Percentiles rank a stretch among this genome's conserved stretches.
These are phyloP conservation scores for Cryptomeria japonica DNA, from an alignment of 75 land plant genomes.

Conservation along the genomic window DNA sequence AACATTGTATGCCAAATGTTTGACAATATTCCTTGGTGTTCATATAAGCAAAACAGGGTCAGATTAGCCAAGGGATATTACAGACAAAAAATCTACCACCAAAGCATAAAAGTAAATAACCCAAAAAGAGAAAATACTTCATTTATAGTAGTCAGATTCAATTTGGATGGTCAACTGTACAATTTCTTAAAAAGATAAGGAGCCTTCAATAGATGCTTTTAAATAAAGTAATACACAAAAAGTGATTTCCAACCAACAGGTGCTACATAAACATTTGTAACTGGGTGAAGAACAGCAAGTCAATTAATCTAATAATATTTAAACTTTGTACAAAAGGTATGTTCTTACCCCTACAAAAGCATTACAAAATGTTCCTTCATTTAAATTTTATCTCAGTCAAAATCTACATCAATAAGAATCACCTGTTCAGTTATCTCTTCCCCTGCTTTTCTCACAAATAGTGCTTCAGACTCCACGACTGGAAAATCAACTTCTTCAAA, in stretches of 20 bases:
- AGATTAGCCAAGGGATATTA: too few species aligned
- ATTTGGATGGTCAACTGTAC: background rate
- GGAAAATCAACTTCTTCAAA: constrained; percentile 98
- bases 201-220: background rate
- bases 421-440: constrained; percentile 98
- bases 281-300: background rate
- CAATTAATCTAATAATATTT: background rate
- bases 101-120: background rate
- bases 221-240: background rate
- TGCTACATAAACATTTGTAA: background rate
- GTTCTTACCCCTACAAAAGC: background rate
- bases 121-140: background rate
- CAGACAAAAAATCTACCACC: background rate
- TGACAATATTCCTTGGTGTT: too few species aligned
- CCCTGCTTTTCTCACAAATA: constrained; percentile 92
- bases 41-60: too few species aligned
- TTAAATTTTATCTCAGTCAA: background rate
- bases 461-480: constrained; percentile 89
- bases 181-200: background rate
- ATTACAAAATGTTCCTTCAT: too few species aligned
- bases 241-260: background rate
- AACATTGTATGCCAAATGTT: too few species aligned
- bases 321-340: background rate
- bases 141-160: background rate
- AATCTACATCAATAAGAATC: background rate